Percentiles rank a stretch among this genome's conserved stretches.
phyloP scores from a whole-genome alignment of 2,329 filamentous ascomycete genomes.

The Cladosporium velox region DNA sequence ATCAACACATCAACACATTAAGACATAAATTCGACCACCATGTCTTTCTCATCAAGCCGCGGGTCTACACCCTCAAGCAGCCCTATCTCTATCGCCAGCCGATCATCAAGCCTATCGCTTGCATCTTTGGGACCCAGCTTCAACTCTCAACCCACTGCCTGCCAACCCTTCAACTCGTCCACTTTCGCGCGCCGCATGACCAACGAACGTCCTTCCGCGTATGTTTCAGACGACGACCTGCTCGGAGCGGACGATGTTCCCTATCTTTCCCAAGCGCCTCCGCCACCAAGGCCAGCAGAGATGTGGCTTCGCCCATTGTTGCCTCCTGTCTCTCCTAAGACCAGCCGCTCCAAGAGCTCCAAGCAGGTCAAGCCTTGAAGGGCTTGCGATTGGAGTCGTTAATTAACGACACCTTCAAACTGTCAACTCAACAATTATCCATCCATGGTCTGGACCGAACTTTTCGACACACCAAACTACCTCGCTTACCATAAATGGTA shows the following conservation, averaged over 20 bases:
- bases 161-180: constrained; percentile 22
- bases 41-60: constrained; percentile 20
- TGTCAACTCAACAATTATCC: neutral
- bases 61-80: constrained; percentile 19
- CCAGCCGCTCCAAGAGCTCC: constrained; percentile 18
- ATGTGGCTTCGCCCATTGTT: constrained; percentile 36
- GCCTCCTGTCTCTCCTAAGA: constrained; percentile 30
- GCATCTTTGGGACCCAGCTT: constrained; percentile 22
- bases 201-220: constrained; percentile 32
- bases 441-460: constrained; percentile 3
- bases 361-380: constrained; percentile 20
- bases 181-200: constrained; percentile 13
- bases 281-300: constrained; percentile 38
- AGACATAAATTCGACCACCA: constrained; percentile 2
- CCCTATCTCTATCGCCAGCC: constrained; percentile 20
- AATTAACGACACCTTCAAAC: neutral
- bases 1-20: neutral
- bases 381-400: constrained; percentile 2
- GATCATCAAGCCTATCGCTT: constrained; percentile 25
- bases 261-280: constrained; percentile 37
- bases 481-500: neutral
- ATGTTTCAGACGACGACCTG: constrained; percentile 42
- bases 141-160: constrained; percentile 23
- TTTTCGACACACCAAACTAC: neutral
- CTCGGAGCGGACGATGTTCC: constrained; percentile 38